Conservation (phyloP, 139 green algal genomes). For the Closterium sp. region DNA sequence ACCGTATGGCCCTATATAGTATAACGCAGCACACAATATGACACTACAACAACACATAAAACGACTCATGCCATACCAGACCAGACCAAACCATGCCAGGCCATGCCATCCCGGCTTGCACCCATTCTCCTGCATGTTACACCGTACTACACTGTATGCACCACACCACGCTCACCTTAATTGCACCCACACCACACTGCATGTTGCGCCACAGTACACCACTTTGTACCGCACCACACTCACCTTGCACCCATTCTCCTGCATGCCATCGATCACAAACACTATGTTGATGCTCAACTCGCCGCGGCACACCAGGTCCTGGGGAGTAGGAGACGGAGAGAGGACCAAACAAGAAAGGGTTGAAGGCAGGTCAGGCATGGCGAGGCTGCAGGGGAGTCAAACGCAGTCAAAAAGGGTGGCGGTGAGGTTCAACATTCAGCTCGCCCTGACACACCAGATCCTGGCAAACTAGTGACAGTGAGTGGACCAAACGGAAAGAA, state of each 20-base stretch:
- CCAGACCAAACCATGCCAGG: no score
- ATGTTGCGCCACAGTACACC: constrained; percentile 66
- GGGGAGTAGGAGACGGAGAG: neutral
- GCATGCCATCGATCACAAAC: constrained; percentile 90
- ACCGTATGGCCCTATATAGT: no score
- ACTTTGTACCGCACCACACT: neutral
- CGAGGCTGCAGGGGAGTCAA: no score
- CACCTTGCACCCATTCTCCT: constrained; percentile 76
- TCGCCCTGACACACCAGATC: constrained; percentile 5
- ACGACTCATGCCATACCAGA: no score
- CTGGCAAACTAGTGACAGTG: neutral
- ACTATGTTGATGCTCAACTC: constrained; percentile 81
- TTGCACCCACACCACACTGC: constrained; percentile 77
- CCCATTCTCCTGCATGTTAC: neutral
- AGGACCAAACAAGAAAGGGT: neutral
- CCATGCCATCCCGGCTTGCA: no score
- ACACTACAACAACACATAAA: no score
- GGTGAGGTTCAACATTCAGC: no score
- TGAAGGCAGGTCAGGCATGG: neutral
- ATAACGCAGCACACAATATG: no score
- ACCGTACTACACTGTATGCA: neutral
- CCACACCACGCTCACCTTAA: neutral
- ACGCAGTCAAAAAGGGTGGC: no score
- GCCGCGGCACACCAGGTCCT: constrained; percentile 28
- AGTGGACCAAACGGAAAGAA: neutral